Conservation (phyloP, 2,329 filamentous ascomycete species). For the Xylaria sp. region DNA sequence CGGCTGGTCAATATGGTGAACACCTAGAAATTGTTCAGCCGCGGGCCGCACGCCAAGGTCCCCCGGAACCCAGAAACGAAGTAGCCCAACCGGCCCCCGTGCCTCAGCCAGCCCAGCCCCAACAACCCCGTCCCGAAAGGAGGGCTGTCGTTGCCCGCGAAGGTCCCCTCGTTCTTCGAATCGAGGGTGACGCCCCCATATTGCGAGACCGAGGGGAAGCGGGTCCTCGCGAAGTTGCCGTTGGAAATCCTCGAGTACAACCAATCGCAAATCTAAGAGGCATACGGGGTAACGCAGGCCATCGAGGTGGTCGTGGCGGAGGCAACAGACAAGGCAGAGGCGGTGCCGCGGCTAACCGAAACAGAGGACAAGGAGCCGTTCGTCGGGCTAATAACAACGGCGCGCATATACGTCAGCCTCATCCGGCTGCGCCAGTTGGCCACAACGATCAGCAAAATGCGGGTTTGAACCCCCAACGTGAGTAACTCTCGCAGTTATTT, state of each 20-base stretch:
- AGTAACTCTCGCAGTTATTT: not conserved
- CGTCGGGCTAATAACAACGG: constrained; percentile 25
- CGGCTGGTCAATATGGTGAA: constrained; percentile 43
- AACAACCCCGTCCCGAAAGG: constrained; percentile 47
- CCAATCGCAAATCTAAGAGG: constrained; percentile 41
- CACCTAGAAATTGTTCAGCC: constrained; percentile 37
- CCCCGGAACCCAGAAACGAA: constrained; percentile 48
- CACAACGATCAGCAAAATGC: constrained; percentile 42
- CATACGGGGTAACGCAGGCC: constrained; percentile 46
- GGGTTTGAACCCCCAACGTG: constrained; percentile 55
- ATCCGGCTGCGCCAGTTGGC: constrained; percentile 40
- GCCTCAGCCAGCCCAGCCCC: constrained; percentile 34
- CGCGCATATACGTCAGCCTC: constrained; percentile 20
- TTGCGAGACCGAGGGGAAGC: constrained; percentile 41
- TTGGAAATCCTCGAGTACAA: constrained; percentile 25
- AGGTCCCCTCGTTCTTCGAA: constrained; percentile 66
- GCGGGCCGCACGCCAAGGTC: constrained; percentile 44
- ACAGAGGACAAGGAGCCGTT: constrained; percentile 44
- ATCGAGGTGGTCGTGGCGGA: constrained; percentile 46
- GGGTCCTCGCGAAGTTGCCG: constrained; percentile 42
- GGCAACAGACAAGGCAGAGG: constrained; percentile 48
- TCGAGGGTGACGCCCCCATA: constrained; percentile 55
- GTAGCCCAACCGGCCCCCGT: constrained; percentile 26
- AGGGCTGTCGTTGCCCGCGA: constrained; percentile 64
- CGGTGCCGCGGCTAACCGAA: constrained; percentile 40